Evolutionary conservation across 139 green algal genomes (phyloP), one percentile per base, ranked within the genome.

Genomic region (Picochlorum sp.): DNA sequence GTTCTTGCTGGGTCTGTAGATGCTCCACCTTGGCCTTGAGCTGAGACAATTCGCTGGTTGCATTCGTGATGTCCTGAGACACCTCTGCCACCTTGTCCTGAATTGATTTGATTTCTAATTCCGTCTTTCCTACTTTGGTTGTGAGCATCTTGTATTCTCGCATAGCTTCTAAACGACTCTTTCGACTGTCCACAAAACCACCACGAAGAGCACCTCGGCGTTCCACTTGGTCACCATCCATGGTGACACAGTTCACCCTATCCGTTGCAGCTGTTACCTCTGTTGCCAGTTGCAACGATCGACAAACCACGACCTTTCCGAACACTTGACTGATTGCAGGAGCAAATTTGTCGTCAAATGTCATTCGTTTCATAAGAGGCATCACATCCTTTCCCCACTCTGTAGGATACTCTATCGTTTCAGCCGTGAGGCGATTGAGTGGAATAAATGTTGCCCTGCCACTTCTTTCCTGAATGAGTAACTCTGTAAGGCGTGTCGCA

Each of bases 391-490:
- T 64, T 13, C 80, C 79, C 23, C 73, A 88, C 64, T 90, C 51
- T 7, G 54, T 73, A 8, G 84, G 84, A 62, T 80, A 83, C 1
- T 41, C 30, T 23, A 77, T 58, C 34, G 60, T 16, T 15, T 23
- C 15, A 14, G 60, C 21, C 10, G 30, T 41, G 16, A 97, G 59
- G 21, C 73, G 62, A 78, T 95, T 92, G 21, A 99, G 83, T 1
- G 94, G 94, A 67, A 98, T 86, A 75, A 97, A 98, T 3, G 90
- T 96, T 8, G 94, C 81, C 11, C 94, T 78, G 1, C 94, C 94
- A 20, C 62, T 74, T 57, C 80, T 82, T 15, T 78, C 68, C n/a
- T 70, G 37, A 44, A 82, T 86, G 30, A 99, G 77, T 23, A 85
- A 62, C 6, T 70, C 23, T 8, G 88, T 78, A 18, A 95, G 74